Conservation (phyloP, 2,329 filamentous ascomycete species). For the Dryadomyces quercivorus region DNA sequence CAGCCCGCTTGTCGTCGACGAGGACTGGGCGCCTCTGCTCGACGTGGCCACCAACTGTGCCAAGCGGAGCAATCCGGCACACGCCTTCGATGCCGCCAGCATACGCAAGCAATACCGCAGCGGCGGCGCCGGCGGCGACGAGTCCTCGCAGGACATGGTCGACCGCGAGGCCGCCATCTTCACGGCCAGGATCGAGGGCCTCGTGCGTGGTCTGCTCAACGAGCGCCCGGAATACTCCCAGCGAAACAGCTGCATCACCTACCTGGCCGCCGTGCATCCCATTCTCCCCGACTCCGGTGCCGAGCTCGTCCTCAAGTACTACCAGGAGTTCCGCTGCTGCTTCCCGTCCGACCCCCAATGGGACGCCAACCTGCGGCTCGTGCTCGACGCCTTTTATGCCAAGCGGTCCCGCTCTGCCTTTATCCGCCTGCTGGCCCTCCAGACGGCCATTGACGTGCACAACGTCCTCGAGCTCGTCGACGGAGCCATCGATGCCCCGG, state of each 20-base stretch:
- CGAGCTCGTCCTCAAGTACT: slow-evolving; percentile 53
- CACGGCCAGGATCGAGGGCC: slow-evolving; percentile 34
- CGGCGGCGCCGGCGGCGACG: slow-evolving; percentile 4
- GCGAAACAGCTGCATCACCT: slow-evolving; percentile 51
- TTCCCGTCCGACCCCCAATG: slow-evolving; percentile 59
- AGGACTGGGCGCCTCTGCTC: slow-evolving; percentile 53
- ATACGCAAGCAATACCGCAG: neutral
- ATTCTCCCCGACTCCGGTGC: slow-evolving; percentile 54
- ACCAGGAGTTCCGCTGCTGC: slow-evolving; percentile 56
- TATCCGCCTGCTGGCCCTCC: slow-evolving; percentile 50
- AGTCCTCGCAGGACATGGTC: slow-evolving; percentile 26
- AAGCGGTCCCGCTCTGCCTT: slow-evolving; percentile 47
- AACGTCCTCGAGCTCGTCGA: slow-evolving; percentile 46
- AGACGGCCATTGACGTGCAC: slow-evolving; percentile 46
- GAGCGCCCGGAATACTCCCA: slow-evolving; percentile 44
- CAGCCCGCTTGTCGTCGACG: slow-evolving; percentile 46
- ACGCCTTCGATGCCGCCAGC: neutral
- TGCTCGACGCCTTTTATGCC: slow-evolving; percentile 52
- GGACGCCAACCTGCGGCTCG: slow-evolving; percentile 48
- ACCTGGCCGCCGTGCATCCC: slow-evolving; percentile 50
- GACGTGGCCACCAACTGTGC: slow-evolving; percentile 46
- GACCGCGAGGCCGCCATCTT: slow-evolving; percentile 31
- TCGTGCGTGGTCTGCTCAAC: slow-evolving; percentile 26
- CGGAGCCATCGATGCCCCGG: slow-evolving; percentile 32
- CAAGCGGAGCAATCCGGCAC: slow-evolving; percentile 15